phyloP scores from a whole-genome alignment of 495 filamentous ascomycete species.

The Staphylotrichum tortipilum region DNA sequence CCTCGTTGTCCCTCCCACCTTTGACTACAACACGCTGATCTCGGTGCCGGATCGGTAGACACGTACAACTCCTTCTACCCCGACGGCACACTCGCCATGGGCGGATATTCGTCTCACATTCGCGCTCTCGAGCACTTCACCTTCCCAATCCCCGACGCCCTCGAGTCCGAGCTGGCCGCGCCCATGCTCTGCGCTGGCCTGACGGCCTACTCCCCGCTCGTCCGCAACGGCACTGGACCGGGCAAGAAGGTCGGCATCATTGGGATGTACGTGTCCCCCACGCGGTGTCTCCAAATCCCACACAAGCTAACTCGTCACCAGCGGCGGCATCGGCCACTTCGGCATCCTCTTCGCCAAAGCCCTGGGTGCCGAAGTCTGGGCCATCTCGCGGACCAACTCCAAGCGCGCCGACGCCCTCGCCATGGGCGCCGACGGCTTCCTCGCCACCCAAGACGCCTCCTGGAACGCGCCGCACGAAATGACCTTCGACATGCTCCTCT shows the following conservation, averaged over 20 bases:
- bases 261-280: neutral
- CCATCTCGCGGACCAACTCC: constrained; percentile 48
- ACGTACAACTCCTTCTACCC: constrained; percentile 26
- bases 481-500: neutral
- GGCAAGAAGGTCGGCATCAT: constrained; percentile 61
- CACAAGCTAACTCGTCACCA: neutral
- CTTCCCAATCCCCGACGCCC: constrained; percentile 64
- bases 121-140: constrained; percentile 68
- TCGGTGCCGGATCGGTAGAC: constrained; percentile 11
- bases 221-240: constrained; percentile 52
- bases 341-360: constrained; percentile 2
- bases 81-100: constrained; percentile 27
- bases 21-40: too few relatives aligned
- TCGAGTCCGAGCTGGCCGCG: constrained; percentile 54
- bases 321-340: constrained; percentile 49
- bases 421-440: neutral
- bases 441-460: neutral
- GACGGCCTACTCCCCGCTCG: constrained; percentile 62
- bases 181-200: constrained; percentile 76
- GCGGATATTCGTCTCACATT: constrained; percentile 46
- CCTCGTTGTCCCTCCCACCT: too few relatives aligned
- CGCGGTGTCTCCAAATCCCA: neutral
- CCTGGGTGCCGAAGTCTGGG: constrained; percentile 45
- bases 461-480: neutral
- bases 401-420: neutral